Conservation (phyloP, 2,329 filamentous ascomycete genomes). For the Penicillium sp. region DNA sequence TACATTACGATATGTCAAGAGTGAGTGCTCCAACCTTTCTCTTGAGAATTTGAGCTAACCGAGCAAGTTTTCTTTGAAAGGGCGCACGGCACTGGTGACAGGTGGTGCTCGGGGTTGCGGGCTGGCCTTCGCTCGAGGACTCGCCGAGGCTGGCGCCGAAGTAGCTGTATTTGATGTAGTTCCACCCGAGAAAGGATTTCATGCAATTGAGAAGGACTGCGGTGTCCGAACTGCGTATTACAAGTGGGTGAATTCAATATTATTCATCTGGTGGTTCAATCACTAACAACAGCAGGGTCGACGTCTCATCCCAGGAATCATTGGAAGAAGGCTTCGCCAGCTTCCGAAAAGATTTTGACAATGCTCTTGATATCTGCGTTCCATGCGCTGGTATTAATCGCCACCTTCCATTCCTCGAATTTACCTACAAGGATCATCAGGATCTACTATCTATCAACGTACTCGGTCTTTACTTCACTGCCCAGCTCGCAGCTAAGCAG, state of each 20-base stretch:
- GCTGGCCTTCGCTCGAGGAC: conserved; percentile 45
- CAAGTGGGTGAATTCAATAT: conserved; percentile 18
- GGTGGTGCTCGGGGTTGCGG: conserved; percentile 50
- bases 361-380: conserved; percentile 46
- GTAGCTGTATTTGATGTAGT: conserved; percentile 50
- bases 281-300: conserved; percentile 30
- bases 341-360: conserved; percentile 37
- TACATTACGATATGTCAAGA: conserved; percentile 22
- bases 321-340: conserved; percentile 32
- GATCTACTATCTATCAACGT: conserved; percentile 47
- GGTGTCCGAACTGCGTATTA: conserved; percentile 46
- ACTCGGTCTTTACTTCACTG: conserved; percentile 47
- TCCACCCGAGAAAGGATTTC: conserved; percentile 39
- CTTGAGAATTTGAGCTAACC: neutral
- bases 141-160: conserved; percentile 48
- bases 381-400: conserved; percentile 49
- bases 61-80: conserved; percentile 50
- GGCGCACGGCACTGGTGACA: conserved; percentile 48
- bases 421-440: conserved; percentile 43
- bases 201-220: conserved; percentile 42
- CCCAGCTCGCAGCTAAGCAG: conserved; percentile 49
- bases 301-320: conserved; percentile 38
- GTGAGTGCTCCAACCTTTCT: conserved; percentile 7
- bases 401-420: conserved; percentile 47
- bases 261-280: neutral